Conservation (phyloP, 1,139 yeast genomes). For the Yamadazyma epiphylla region DNA sequence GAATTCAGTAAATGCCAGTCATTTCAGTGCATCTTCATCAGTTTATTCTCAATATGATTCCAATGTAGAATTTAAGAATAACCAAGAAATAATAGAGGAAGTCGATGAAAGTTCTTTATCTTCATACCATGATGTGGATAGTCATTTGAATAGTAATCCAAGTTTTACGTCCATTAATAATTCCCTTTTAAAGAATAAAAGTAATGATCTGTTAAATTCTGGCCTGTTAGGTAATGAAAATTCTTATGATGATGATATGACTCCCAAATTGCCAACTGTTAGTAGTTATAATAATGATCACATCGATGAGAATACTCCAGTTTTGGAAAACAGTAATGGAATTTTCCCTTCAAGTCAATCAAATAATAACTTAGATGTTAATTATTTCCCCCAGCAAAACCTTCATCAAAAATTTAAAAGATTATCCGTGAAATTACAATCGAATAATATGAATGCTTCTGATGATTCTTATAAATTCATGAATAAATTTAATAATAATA, state of each 20-base stretch:
- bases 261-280: slow-evolving; percentile 23
- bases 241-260: slow-evolving; percentile 23
- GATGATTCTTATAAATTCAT: slow-evolving; percentile 41
- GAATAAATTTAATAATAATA: slow-evolving; percentile 39
- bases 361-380: slow-evolving; percentile 4
- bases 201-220: slow-evolving; percentile 7
- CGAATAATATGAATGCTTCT: slow-evolving; percentile 24
- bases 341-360: slow-evolving; percentile 1
- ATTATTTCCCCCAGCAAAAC: slow-evolving; percentile 30
- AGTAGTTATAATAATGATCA: slow-evolving; percentile 8
- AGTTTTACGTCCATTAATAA: slow-evolving; percentile 34
- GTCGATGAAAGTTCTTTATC: slow-evolving; percentile 4
- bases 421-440: slow-evolving; percentile 37
- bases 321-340: slow-evolving; percentile 15
- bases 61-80: slow-evolving; percentile 4
- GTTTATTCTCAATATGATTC: slow-evolving; percentile 12
- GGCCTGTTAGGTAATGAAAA: slow-evolving; percentile 7
- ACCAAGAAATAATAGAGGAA: slow-evolving; percentile 9
- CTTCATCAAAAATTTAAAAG: slow-evolving; percentile 38
- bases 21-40: slow-evolving; percentile 14
- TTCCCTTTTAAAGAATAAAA: slow-evolving; percentile 22
- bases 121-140: slow-evolving; percentile 3
- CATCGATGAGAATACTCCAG: slow-evolving; percentile 30
- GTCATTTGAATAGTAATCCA: slow-evolving; percentile 12
- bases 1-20: no score